These are phyloP conservation scores for Phytophthora hibernalis DNA, from an alignment of 352 stramenopile species.

Conservation along the genomic window DNA sequence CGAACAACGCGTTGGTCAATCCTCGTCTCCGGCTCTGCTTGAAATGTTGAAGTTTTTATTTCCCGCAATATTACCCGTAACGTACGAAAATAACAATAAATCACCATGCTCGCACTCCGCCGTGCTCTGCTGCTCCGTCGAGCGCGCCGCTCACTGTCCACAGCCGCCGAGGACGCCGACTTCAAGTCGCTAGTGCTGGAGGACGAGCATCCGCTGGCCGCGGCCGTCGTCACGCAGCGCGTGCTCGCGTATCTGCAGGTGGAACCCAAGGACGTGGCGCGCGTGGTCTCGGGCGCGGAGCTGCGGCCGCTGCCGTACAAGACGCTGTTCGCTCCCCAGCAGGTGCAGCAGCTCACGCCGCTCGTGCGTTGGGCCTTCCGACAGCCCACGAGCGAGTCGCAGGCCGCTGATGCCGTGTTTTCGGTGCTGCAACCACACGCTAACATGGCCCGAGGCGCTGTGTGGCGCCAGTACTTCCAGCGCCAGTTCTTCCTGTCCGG, in stretches of 20 bases:
- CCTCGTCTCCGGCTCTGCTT: constrained; percentile 2
- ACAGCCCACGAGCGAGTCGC: constrained; percentile 16
- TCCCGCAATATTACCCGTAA: background rate
- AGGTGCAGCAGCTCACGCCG: constrained; percentile 42
- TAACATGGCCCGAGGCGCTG: constrained; percentile 51
- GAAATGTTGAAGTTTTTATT: background rate
- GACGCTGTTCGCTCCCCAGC: constrained; percentile 35
- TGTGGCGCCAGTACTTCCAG: constrained; percentile 70
- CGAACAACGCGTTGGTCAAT: constrained; percentile 29
- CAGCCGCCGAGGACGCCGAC: constrained; percentile 8
- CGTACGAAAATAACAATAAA: constrained; percentile 3
- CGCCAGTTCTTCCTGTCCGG: constrained; percentile 68
- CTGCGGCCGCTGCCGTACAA: constrained; percentile 36
- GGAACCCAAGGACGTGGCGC: constrained; percentile 21
- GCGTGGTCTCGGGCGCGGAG: constrained; percentile 28
- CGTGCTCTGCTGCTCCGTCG: constrained; percentile 13
- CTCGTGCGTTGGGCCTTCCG: constrained; percentile 51
- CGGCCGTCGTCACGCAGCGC: constrained; percentile 25
- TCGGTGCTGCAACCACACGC: constrained; percentile 51
- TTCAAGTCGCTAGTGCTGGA: constrained; percentile 40
- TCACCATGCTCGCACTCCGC: constrained; percentile 20
- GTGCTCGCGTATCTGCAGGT: constrained; percentile 50
- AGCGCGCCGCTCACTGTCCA: constrained; percentile 16
- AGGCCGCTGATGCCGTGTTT: constrained; percentile 40
- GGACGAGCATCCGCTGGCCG: constrained; percentile 13